A percentile compares a stretch with the other conserved stretches of the same genome.
Conservation (phyloP, 805 yeast genomes). For the Kuraishia floccosa region DNA sequence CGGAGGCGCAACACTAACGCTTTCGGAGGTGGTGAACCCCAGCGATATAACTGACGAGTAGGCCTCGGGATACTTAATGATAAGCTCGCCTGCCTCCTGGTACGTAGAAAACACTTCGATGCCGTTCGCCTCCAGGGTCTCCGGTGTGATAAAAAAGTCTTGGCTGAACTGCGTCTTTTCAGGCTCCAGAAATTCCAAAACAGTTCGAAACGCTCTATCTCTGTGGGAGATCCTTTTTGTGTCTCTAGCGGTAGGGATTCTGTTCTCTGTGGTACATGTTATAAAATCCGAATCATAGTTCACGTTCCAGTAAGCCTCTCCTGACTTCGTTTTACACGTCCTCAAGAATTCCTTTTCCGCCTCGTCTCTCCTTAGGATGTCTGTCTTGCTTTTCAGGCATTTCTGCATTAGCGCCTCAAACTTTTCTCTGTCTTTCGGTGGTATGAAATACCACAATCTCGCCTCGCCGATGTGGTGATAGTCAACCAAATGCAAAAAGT, state of each 20-base stretch:
- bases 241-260: not conserved
- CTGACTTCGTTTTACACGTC: too few relatives aligned
- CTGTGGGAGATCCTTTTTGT: constrained; percentile 3
- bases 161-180: constrained; percentile 10
- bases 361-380: not conserved
- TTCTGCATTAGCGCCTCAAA: constrained; percentile 29
- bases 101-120: constrained; percentile 32
- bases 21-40: constrained; percentile 47
- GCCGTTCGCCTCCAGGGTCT: constrained; percentile 30
- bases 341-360: not conserved
- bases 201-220: constrained; percentile 16
- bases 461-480: constrained; percentile 45
- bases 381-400: not conserved
- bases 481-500: constrained; percentile 39
- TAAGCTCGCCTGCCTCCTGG: constrained; percentile 54
- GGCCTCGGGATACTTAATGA: constrained; percentile 45
- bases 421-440: constrained; percentile 38
- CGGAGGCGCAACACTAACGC: constrained; percentile 42
- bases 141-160: constrained; percentile 39
- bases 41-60: constrained; percentile 39
- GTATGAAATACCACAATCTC: constrained; percentile 52
- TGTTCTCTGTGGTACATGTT: not conserved
- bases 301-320: too few relatives aligned
- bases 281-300: not conserved
- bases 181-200: too few relatives aligned